phyloP scores from a whole-genome alignment of 805 yeast genomes.

The Torulaspora microellipsoides region DNA sequence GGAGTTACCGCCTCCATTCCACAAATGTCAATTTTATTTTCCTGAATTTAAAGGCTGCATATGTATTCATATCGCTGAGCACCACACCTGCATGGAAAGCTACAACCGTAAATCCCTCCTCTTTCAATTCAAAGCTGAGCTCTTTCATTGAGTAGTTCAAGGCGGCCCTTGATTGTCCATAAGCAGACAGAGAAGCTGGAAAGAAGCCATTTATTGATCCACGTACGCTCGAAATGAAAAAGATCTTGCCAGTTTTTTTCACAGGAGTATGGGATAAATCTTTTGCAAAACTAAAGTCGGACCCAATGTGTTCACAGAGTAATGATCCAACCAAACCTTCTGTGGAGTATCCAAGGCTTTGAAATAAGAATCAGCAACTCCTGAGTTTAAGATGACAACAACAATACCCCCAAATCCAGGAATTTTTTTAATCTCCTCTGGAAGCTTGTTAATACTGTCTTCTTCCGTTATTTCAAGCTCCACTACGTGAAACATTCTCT shows the following conservation, averaged over 20 bases:
- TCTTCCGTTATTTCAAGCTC: slow-evolving; percentile 21
- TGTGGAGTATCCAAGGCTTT: slow-evolving; percentile 17
- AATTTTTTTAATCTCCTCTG: slow-evolving; percentile 14
- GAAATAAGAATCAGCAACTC: slow-evolving; percentile 25
- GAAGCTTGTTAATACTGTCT: slow-evolving; percentile 18
- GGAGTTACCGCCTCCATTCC: too few relatives aligned
- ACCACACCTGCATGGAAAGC: too few relatives aligned
- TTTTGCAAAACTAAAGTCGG: slow-evolving; percentile 11
- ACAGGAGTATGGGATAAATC: slow-evolving; percentile 22
- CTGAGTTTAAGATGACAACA: slow-evolving; percentile 33
- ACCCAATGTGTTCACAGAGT: slow-evolving; percentile 14
- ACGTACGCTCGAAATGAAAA: slow-evolving; percentile 33
- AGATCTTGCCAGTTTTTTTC: slow-evolving; percentile 22
- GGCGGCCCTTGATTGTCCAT: too few relatives aligned
- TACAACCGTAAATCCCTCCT: too few relatives aligned
- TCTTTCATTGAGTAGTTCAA: too few relatives aligned
- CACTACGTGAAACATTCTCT: slow-evolving; percentile 19
- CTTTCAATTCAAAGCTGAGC: too few relatives aligned
- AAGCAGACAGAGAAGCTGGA: too few relatives aligned
- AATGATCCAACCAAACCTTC: slow-evolving; percentile 10
- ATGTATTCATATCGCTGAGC: too few relatives aligned
- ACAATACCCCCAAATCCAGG: slow-evolving; percentile 27
- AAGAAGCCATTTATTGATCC: too few relatives aligned
- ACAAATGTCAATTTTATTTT: too few relatives aligned
- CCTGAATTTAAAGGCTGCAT: too few relatives aligned